A percentile compares a stretch with the other conserved stretches of the same genome.
Conservation (phyloP, 768 basidiomycete genomes). For the Cystofilobasidium ferigula region DNA sequence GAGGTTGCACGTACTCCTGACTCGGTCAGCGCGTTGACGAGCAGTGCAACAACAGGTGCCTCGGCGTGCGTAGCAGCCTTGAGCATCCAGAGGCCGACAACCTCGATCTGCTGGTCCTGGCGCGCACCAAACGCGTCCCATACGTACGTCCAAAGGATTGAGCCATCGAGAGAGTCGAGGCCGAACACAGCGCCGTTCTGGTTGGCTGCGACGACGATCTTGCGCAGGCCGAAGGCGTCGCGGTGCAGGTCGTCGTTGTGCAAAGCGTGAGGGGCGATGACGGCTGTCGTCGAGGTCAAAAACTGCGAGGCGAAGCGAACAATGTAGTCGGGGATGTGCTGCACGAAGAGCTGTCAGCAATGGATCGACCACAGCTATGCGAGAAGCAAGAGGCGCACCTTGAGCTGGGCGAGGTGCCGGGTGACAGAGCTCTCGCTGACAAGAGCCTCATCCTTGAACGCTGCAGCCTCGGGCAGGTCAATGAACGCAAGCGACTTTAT, state of each 20-base stretch:
- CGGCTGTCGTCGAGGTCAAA: slow-evolving; percentile 42
- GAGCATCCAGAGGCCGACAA: slow-evolving; percentile 33
- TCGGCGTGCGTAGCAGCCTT: slow-evolving; percentile 33
- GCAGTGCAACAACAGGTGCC: slow-evolving; percentile 7
- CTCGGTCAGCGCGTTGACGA: not conserved
- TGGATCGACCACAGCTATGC: too few species aligned
- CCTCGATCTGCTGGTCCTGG: slow-evolving; percentile 29
- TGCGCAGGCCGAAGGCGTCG: slow-evolving; percentile 76
- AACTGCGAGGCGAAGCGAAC: slow-evolving; percentile 60
- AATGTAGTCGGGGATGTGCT: slow-evolving; percentile 64
- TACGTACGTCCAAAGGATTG: slow-evolving; percentile 54
- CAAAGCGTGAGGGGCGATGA: slow-evolving; percentile 34
- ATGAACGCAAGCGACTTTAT: slow-evolving; percentile 58
- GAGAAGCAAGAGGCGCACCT: slow-evolving; percentile 29
- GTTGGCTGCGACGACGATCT: slow-evolving; percentile 65
- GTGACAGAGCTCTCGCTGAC: not conserved
- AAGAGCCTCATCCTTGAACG: slow-evolving; percentile 34
- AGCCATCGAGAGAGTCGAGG: slow-evolving; percentile 66
- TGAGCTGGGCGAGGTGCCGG: slow-evolving; percentile 34
- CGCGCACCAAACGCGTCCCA: not conserved
- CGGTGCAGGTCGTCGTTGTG: slow-evolving; percentile 44
- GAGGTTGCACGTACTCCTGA: not conserved
- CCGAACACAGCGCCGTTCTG: slow-evolving; percentile 65
- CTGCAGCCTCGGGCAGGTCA: slow-evolving; percentile 58
- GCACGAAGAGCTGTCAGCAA: not conserved